These are phyloP conservation scores for Ogataea ganodermae DNA, from an alignment of 805 yeast genomes.

Conservation along the genomic window DNA sequence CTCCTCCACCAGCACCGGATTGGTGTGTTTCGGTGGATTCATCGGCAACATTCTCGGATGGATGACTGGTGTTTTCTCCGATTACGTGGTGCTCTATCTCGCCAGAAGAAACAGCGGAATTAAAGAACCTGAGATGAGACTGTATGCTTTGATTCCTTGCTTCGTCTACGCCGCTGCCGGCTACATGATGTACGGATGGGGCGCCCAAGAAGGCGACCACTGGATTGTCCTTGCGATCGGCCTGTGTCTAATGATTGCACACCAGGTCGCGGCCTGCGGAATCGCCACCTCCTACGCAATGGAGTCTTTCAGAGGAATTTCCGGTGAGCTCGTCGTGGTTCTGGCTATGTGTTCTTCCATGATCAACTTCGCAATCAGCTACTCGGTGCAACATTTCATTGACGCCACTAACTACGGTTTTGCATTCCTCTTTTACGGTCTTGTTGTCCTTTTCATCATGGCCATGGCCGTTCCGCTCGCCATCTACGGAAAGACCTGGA, in stretches of 20 bases:
- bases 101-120: constrained; percentile 44
- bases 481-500: constrained; percentile 40
- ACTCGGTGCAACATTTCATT: constrained; percentile 19
- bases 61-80: constrained; percentile 42
- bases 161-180: constrained; percentile 14
- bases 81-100: constrained; percentile 32
- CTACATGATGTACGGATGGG: constrained; percentile 23
- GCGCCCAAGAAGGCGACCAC: constrained; percentile 13
- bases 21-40: constrained; percentile 43
- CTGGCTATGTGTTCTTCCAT: constrained; percentile 19
- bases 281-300: constrained; percentile 17
- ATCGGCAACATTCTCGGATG: constrained; percentile 45
- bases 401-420: constrained; percentile 17
- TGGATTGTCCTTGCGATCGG: constrained; percentile 19
- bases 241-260: constrained; percentile 17
- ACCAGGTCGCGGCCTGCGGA: constrained; percentile 20
- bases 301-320: constrained; percentile 18
- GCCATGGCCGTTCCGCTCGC: constrained; percentile 38
- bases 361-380: constrained; percentile 18
- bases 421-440: constrained; percentile 34
- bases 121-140: constrained; percentile 46
- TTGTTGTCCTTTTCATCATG: constrained; percentile 39
- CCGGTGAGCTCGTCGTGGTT: constrained; percentile 20
- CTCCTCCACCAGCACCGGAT: constrained; percentile 37
- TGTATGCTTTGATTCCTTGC: constrained; percentile 42